Evolutionary conservation across 192 early-diverging fungal genomes (phyloP), one percentile per base, ranked within the genome.

Genomic region (Paraglomus occultum): DNA sequence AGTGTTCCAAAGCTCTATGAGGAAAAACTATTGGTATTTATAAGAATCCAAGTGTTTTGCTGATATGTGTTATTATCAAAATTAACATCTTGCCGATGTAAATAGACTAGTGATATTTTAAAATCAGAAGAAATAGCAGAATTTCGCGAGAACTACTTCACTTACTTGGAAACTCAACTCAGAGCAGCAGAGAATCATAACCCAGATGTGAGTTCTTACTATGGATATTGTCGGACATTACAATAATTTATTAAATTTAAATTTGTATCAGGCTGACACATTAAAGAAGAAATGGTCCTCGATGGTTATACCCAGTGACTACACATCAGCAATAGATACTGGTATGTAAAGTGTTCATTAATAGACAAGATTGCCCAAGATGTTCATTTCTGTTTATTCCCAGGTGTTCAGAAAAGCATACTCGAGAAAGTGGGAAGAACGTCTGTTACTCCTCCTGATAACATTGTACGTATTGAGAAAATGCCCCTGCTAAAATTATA

Each of bases 1-100:
- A 92, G 90, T 52, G 92, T 98, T 11, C 93, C 95, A 15, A 84
- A 83, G 51, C 71, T 90, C 44, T 98, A 96, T 71, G 94, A 98
- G 79, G 85, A 90, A 58, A 84, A 90, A 65, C 70, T 96, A 45
- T 47, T 87, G 23, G 80, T 57, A 67, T 8, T 12, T 49, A 3
- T 51, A 12, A 22, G 46, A 14, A 17, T 49, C 31, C 6, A 46
- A 54, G 6, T 47, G 7, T 4, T 18, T 18, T 63, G 14, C n/a
- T 44, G 22, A 31, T 31, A 31, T 31, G 31, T 31, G 31, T 31
- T 3, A 31, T 31, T 3, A 31, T 31, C 31, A 31, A 31, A 31
- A 54, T 50, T 10, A 31, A 22, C 59, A 49, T 66, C 61, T 44
- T 70, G 46, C 7, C 55, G 44, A 61, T 22, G 12, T 23, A 50